Conservation (phyloP, 768 basidiomycete species). For the Pleurotus tuoliensis region DNA sequence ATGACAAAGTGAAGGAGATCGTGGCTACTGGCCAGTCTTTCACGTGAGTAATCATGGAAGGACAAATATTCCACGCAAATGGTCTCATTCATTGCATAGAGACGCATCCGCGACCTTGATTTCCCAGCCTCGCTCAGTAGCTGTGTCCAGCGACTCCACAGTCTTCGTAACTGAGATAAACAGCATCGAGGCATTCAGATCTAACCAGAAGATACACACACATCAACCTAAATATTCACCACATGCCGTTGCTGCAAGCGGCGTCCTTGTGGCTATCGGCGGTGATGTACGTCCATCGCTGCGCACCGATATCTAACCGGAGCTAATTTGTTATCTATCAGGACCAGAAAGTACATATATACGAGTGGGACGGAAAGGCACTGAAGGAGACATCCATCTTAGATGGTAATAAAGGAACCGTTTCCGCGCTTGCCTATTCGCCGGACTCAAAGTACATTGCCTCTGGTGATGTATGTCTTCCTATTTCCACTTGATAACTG, state of each 20-base stretch:
- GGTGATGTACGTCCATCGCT: conserved; percentile 51
- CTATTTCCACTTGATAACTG: background rate
- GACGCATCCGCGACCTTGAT: conserved; percentile 46
- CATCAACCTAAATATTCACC: conserved; percentile 49
- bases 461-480: conserved; percentile 77
- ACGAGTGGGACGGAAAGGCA: conserved; percentile 65
- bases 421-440: conserved; percentile 78
- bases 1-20: conserved; percentile 75
- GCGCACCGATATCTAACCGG: background rate
- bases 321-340: conserved; percentile 21
- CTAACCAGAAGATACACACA: conserved; percentile 64
- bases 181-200: conserved; percentile 60
- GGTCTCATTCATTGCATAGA: conserved; percentile 26
- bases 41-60: conserved; percentile 35
- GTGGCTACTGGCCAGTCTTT: conserved; percentile 38
- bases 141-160: conserved; percentile 53
- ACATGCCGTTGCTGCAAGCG: conserved; percentile 51
- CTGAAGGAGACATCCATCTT: conserved; percentile 54
- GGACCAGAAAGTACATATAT: conserved; percentile 74
- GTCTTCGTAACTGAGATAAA: conserved; percentile 62
- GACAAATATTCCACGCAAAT: background rate
- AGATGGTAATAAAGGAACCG: conserved; percentile 64
- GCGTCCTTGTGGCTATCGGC: conserved; percentile 62
- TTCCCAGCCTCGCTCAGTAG: conserved; percentile 68
- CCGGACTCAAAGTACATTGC: conserved; percentile 73